Evolutionary conservation across 805 yeast genomes (phyloP), one percentile per base, ranked within the genome.

Genomic region (Saccharomycopsis fermentans): DNA sequence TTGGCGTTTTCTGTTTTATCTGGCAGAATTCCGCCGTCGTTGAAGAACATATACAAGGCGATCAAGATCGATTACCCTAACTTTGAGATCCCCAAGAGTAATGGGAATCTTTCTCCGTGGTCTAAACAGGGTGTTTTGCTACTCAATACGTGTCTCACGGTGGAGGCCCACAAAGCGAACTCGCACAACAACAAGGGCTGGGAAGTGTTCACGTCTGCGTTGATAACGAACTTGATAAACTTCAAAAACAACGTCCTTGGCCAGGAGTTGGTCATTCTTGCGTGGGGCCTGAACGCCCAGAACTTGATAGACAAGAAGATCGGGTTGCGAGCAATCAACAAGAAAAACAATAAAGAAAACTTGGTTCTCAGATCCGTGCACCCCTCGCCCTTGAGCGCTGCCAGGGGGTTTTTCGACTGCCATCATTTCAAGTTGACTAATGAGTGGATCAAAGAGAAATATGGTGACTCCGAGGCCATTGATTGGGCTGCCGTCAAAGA

Each of bases 361-460:
- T 65, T 78, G 48, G 80, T 88, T 0, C 71, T 94, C 29, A 79
- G 78, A 62, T 77, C 90, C 0, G 97, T 90, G 0, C 99, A 94
- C 71, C 99, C 99, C 0, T 87, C 96, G 29, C 99, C 99, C 1
- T 73, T 94, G 55, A 87, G 96, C 62, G 99, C 99, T 0, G 77
- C 86, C 19, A 74, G 95, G 50, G 96, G 94, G 1, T 94, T 87
- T 70, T 91, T 92, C 65, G 83, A 83, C 2, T 82, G 86, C 64
- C 72, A 75, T 24, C 97, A 90, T 66, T 92, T 90, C 70, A 76
- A 69, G 55, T 78, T 80, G 66, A 82, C 92, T 50, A 92, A 94
- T 68, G 81, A 81, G 6, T 92, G 96, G 96, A 74, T 92, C 1
- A 64, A 66, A 16, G 72, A 74, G 35, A 67, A 72, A 17, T 75